Percentiles rank a stretch among this genome's conserved stretches.
Evolutionary conservation across 2,329 filamentous ascomycete species (phyloP).

Genomic region (Talaromyces verruculosus): DNA sequence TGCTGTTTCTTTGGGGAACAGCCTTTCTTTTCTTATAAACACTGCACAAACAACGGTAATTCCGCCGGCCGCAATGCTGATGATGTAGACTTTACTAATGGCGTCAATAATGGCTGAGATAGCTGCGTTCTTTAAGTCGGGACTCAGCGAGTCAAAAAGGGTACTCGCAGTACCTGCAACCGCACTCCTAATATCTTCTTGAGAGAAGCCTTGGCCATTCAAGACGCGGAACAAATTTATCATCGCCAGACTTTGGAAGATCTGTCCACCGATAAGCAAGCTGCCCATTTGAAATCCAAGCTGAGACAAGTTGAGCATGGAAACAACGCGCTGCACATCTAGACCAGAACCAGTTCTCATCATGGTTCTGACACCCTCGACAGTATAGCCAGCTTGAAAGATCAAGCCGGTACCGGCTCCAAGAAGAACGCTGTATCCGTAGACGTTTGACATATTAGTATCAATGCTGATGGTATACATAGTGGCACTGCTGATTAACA

Average conservation of each 20-base stretch:
- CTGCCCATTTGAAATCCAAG: background rate
- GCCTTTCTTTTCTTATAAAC: slow-evolving; percentile 7
- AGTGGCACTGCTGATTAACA: slow-evolving; percentile 27
- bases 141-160: background rate
- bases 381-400: slow-evolving; percentile 26
- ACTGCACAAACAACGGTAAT: slow-evolving; percentile 1
- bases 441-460: slow-evolving; percentile 25
- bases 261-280: slow-evolving; percentile 8
- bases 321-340: slow-evolving; percentile 3
- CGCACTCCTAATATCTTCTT: background rate
- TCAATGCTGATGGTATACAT: slow-evolving; percentile 24
- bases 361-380: slow-evolving; percentile 10
- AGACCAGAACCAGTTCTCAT: background rate
- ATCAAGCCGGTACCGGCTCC: slow-evolving; percentile 27
- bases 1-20: slow-evolving; percentile 2
- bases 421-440: slow-evolving; percentile 30
- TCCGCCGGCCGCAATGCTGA: background rate
- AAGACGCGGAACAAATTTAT: background rate
- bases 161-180: slow-evolving; percentile 10
- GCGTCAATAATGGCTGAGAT: slow-evolving; percentile 1
- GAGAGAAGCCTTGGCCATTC: background rate
- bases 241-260: slow-evolving; percentile 9
- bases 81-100: slow-evolving; percentile 3
- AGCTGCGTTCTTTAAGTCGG: background rate
- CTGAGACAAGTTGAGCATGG: slow-evolving; percentile 14